Conservation (phyloP, 192 early-diverging fungal species). For the Umbelopsis sp. region DNA sequence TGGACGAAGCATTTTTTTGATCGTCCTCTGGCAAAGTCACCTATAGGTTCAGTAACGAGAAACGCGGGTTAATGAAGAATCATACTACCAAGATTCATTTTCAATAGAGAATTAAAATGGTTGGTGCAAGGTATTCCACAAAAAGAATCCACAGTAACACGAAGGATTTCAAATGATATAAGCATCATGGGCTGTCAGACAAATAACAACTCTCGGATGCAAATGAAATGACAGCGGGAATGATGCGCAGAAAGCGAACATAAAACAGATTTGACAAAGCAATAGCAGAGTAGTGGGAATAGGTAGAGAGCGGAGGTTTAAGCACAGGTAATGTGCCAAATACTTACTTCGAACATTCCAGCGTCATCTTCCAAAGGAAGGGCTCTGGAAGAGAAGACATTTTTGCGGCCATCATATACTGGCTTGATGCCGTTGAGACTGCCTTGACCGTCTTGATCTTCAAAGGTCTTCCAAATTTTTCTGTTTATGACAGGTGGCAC, state of each 20-base stretch:
- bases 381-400: constrained; percentile 64
- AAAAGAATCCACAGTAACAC: too few species aligned
- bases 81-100: too few species aligned
- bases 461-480: constrained; percentile 70
- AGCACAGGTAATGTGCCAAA: background rate
- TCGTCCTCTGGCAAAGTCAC: constrained; percentile 48
- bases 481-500: constrained; percentile 79
- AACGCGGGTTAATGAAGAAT: background rate
- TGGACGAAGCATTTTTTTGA: constrained; percentile 17
- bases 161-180: too few species aligned
- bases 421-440: constrained; percentile 62
- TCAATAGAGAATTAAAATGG: too few species aligned
- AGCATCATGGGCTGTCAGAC: too few species aligned
- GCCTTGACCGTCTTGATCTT: constrained; percentile 48
- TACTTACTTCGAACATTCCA: constrained; percentile 57
- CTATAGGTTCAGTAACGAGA: constrained; percentile 25
- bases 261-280: too few species aligned
- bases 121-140: too few species aligned
- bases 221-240: too few species aligned
- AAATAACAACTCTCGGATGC: too few species aligned
- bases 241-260: too few species aligned
- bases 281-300: too few species aligned
- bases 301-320: background rate
- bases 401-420: constrained; percentile 86
- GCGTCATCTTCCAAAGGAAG: constrained; percentile 61